Conservation (phyloP, 352 stramenopile species). For the Phytopythium montanum region DNA sequence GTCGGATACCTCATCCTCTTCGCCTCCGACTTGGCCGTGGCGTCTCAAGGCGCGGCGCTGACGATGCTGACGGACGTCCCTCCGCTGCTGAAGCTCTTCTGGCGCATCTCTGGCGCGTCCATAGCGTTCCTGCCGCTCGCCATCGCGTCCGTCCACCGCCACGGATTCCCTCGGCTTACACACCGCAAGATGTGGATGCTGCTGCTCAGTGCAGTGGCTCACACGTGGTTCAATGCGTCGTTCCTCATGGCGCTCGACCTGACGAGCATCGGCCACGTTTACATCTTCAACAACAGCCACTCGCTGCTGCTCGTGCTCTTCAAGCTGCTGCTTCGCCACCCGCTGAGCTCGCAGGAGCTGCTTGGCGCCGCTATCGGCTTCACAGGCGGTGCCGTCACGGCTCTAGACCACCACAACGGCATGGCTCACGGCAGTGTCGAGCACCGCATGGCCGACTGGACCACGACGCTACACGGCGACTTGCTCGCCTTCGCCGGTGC, state of each 20-base stretch:
- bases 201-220: conserved; percentile 24
- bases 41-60: conserved; percentile 44
- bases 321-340: conserved; percentile 40
- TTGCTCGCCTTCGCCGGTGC: conserved; percentile 52
- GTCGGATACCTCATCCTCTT: conserved; percentile 42
- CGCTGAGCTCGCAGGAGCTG: conserved; percentile 28
- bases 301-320: conserved; percentile 46
- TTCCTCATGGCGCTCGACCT: conserved; percentile 48
- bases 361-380: conserved; percentile 36
- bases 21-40: conserved; percentile 33
- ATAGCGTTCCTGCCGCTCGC: conserved; percentile 31
- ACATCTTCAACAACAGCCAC: conserved; percentile 58
- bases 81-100: conserved; percentile 52
- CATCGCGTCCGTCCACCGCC: conserved; percentile 16
- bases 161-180: conserved; percentile 16
- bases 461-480: conserved; percentile 26
- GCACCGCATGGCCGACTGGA: conserved; percentile 6
- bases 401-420: conserved; percentile 19
- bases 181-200: conserved; percentile 17
- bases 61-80: conserved; percentile 35
- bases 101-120: conserved; percentile 41
- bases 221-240: conserved; percentile 43
- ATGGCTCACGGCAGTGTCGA: conserved; percentile 3
- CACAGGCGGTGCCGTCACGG: conserved; percentile 37
- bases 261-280: conserved; percentile 49